A percentile compares a stretch with the other conserved stretches of the same genome.
Conservation (phyloP, 108 stramenopile species). For the Cyclostephanos invisitatus region DNA sequence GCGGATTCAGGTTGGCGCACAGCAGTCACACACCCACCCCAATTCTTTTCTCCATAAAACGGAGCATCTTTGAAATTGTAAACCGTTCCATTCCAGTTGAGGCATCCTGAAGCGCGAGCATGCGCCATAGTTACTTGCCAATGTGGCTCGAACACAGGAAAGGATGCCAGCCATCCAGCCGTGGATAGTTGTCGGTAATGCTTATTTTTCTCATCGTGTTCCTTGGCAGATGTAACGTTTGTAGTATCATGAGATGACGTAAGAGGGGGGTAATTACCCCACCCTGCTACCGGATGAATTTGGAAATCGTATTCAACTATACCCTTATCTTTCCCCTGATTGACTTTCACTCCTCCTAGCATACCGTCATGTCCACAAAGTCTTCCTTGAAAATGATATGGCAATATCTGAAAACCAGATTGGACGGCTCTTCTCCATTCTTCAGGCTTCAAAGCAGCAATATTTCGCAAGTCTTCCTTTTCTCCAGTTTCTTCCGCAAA, state of each 20-base stretch:
- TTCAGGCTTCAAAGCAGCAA: slow-evolving; percentile 50
- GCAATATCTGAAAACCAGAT: slow-evolving; percentile 80
- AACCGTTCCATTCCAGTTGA: slow-evolving; percentile 68
- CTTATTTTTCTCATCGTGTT: background rate
- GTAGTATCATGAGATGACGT: background rate
- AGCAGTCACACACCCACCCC: slow-evolving; percentile 44
- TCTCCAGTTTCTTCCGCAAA: slow-evolving; percentile 8
- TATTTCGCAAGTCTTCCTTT: background rate
- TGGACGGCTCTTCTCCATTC: slow-evolving; percentile 59
- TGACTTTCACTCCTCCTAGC: slow-evolving; percentile 59
- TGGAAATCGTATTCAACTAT: slow-evolving; percentile 66
- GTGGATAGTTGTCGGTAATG: slow-evolving; percentile 68
- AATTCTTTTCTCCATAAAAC: slow-evolving; percentile 93
- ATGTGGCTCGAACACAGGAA: slow-evolving; percentile 85
- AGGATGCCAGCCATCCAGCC: slow-evolving; percentile 79
- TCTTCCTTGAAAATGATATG: slow-evolving; percentile 60
- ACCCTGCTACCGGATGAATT: slow-evolving; percentile 66
- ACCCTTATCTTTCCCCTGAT: slow-evolving; percentile 47
- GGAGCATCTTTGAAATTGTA: slow-evolving; percentile 77
- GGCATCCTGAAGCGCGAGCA: slow-evolving; percentile 68
- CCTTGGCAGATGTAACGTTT: slow-evolving; percentile 12
- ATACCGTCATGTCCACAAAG: slow-evolving; percentile 75
- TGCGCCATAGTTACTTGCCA: slow-evolving; percentile 89
- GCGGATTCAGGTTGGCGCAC: background rate
- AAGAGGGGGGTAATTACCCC: slow-evolving; percentile 58